Base-by-base conservation (phyloP, 306 rosid species). In the Fragaria nilgerrensis region DNA sequence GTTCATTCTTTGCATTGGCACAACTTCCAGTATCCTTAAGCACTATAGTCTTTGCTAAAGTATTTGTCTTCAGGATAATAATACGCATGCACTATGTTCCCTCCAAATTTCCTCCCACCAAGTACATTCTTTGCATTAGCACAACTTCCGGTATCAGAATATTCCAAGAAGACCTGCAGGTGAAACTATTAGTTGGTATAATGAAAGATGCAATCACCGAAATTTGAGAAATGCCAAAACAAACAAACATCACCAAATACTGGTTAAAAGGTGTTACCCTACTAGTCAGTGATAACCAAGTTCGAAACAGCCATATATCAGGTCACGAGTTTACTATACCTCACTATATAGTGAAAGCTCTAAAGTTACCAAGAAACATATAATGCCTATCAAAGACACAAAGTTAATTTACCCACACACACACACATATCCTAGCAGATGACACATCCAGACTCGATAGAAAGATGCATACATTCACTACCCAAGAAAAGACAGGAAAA, bases 111-210 rank as follows among this genome's bases (percentile, higher is more conserved):
- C 81, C 97, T 89, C 45, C 97, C 92, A 78, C 86, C 76, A 9
- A 91, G 89, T 3, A 89, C 92, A 65, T 72, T 88, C 79, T 77
- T 88, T 7, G 97, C 97, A 45, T 90, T 87, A 12, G 82, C 78
- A 81, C 84, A 80, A 66, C 84, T 84, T 12, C 70, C 48, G 1
- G 56, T 78, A 72, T 89, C 97, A 19, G 94, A 39, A 75, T 88
- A 92, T 77, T 88, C 94, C 89, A 89, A 85, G 86, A 92, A 92
- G 61, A 92, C 97, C 94, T 89, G 83, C 81, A 86, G 29, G 55
- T 53, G 70, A 80, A 85, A 73, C 78, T 75, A 73, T 72, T 12
- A 55, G 70, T 43, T 77, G 41, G 22, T 29, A 20, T 49, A 44
- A 13, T 16, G 29, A 22, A 7, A 53, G 58, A 27, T 49, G 13